These are phyloP conservation scores for Ganoderma lingzhi DNA, from an alignment of 1,284 basidiomycete species.

Conservation along the genomic window DNA sequence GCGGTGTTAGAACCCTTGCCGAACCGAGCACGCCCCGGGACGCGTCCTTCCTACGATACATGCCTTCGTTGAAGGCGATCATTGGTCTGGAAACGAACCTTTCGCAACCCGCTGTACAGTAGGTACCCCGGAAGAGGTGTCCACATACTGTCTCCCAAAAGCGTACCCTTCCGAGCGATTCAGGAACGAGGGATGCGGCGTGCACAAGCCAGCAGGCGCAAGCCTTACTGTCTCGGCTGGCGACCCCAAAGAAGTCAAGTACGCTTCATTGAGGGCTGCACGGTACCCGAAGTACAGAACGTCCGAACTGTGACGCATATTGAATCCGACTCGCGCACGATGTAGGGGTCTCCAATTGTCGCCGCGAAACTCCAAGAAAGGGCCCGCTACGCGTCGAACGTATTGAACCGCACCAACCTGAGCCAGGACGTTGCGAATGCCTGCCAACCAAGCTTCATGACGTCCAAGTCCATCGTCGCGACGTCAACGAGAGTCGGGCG, in stretches of 20 bases:
- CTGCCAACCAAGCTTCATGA: background rate
- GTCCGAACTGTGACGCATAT: background rate
- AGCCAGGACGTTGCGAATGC: background rate
- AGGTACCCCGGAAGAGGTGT: background rate
- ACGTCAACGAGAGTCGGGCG: background rate
- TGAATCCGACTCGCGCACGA: background rate
- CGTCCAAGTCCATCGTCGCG: background rate
- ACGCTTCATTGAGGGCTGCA: background rate
- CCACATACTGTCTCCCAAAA: background rate
- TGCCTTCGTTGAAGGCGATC: background rate
- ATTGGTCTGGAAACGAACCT: background rate
- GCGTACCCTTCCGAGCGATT: background rate
- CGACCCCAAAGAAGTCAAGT: background rate
- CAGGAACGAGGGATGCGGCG: background rate
- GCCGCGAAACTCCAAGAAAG: background rate
- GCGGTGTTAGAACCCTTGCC: background rate
- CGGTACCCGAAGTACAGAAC: background rate
- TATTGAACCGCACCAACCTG: background rate
- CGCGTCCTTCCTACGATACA: background rate
- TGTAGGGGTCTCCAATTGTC: background rate
- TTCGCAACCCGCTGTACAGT: background rate
- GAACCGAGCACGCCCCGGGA: background rate
- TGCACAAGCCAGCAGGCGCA: background rate
- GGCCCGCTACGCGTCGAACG: background rate
- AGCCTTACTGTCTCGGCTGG: background rate